Evolutionary conservation across 805 yeast species (phyloP).

Genomic region (Monosporozyma solicola): DNA sequence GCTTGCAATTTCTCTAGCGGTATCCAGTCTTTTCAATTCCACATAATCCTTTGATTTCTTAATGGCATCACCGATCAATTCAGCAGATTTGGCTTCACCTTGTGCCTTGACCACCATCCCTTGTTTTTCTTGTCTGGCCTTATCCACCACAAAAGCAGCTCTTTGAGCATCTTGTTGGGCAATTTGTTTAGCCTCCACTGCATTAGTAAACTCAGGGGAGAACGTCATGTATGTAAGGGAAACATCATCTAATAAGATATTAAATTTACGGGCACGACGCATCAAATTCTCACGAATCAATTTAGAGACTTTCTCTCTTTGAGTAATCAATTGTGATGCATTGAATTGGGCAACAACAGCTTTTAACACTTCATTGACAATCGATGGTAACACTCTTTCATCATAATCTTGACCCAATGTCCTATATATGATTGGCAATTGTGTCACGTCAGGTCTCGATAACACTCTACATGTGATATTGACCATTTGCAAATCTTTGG

Average conservation of each 20-base stretch:
- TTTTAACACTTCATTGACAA: constrained; percentile 93
- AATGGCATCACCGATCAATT: constrained; percentile 97
- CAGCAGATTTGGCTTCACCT: constrained; percentile 98
- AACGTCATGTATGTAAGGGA: constrained; percentile 95
- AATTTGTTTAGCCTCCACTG: constrained; percentile 97
- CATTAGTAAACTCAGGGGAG: constrained; percentile 94
- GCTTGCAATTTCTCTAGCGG: constrained; percentile 90
- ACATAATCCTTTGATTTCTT: constrained; percentile 94
- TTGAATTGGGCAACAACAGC: constrained; percentile 97
- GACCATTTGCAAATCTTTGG: constrained; percentile 98
- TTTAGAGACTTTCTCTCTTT: constrained; percentile 90
- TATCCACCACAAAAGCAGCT: constrained; percentile 94
- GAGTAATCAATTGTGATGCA: constrained; percentile 97
- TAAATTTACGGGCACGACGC: constrained; percentile 86
- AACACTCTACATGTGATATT: constrained; percentile 97
- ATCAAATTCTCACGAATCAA: constrained; percentile 84
- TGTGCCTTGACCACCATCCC: constrained; percentile 93
- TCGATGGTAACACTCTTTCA: constrained; percentile 95
- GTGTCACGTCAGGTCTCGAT: constrained; percentile 72
- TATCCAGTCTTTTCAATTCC: constrained; percentile 91
- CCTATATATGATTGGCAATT: constrained; percentile 79
- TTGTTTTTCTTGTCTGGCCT: constrained; percentile 96
- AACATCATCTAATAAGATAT: constrained; percentile 85
- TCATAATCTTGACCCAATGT: constrained; percentile 93
- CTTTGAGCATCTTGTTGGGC: constrained; percentile 99